A percentile compares a stretch with the other conserved stretches of the same genome.
Evolutionary conservation across 2,329 filamentous ascomycete genomes (phyloP).

Genomic region (Ascochyta clinopodiicola): DNA sequence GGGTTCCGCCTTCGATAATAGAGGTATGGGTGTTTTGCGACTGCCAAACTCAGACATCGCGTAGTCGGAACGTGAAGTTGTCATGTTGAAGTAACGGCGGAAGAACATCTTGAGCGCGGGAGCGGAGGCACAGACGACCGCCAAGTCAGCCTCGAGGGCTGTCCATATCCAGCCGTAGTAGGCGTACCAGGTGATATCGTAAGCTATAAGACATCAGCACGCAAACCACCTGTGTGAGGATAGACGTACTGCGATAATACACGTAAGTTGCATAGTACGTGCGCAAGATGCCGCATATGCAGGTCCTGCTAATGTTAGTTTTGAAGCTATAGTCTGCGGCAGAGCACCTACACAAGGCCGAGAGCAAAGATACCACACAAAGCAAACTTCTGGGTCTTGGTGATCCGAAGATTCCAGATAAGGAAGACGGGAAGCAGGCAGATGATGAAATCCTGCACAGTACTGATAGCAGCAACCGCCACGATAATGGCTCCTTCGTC

Average conservation of each 20-base stretch:
- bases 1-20: background rate
- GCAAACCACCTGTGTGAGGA: background rate
- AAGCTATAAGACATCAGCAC: slow-evolving; percentile 22
- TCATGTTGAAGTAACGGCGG: slow-evolving; percentile 46
- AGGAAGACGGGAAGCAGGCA: slow-evolving; percentile 53
- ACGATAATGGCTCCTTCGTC: slow-evolving; percentile 50
- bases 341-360: slow-evolving; percentile 49
- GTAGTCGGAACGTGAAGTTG: slow-evolving; percentile 17
- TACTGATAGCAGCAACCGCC: slow-evolving; percentile 48
- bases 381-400: slow-evolving; percentile 52
- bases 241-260: slow-evolving; percentile 33
- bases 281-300: slow-evolving; percentile 46
- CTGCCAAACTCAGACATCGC: slow-evolving; percentile 6
- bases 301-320: slow-evolving; percentile 29
- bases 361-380: slow-evolving; percentile 54
- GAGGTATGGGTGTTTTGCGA: slow-evolving; percentile 2
- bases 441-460: slow-evolving; percentile 51
- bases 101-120: slow-evolving; percentile 55
- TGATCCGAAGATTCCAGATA: slow-evolving; percentile 54
- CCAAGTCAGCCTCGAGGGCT: slow-evolving; percentile 50
- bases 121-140: slow-evolving; percentile 52
- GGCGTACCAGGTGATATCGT: slow-evolving; percentile 52
- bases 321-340: background rate
- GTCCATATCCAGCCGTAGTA: slow-evolving; percentile 52
- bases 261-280: slow-evolving; percentile 46